Evolutionary conservation across 1,139 yeast genomes (phyloP).

Genomic region (Blastobotrys serpentis): DNA sequence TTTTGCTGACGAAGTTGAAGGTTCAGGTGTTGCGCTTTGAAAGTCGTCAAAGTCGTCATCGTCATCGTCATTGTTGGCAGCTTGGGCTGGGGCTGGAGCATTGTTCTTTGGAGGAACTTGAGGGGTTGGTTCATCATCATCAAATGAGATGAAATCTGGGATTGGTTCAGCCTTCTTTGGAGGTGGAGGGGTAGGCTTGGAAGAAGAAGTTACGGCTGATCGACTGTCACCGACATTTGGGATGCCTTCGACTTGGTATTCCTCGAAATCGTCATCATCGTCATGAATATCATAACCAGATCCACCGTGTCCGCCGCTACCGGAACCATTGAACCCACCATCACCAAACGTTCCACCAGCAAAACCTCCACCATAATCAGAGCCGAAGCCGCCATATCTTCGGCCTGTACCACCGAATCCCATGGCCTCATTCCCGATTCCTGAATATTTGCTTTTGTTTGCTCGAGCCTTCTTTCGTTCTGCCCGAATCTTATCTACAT

Average conservation of each 20-base stretch:
- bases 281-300: slow-evolving; percentile 34
- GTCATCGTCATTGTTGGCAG: slow-evolving; percentile 61
- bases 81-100: slow-evolving; percentile 37
- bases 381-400: slow-evolving; percentile 43
- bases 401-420: slow-evolving; percentile 43
- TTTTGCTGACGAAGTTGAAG: slow-evolving; percentile 32
- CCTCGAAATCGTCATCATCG: slow-evolving; percentile 38
- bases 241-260: slow-evolving; percentile 50
- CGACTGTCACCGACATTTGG: slow-evolving; percentile 13
- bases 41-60: slow-evolving; percentile 96
- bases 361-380: slow-evolving; percentile 34
- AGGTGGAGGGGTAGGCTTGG: slow-evolving; percentile 23
- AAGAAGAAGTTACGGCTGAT: slow-evolving; percentile 14
- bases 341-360: slow-evolving; percentile 69
- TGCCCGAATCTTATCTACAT: slow-evolving; percentile 70
- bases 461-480: slow-evolving; percentile 74
- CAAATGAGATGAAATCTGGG: slow-evolving; percentile 29
- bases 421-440: slow-evolving; percentile 43
- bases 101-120: background rate
- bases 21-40: slow-evolving; percentile 62
- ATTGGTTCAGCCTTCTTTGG: slow-evolving; percentile 22
- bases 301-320: slow-evolving; percentile 34
- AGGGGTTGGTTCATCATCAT: slow-evolving; percentile 45
- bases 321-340: slow-evolving; percentile 60
- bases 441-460: slow-evolving; percentile 61